Percentiles rank a stretch among this genome's conserved stretches.
These are phyloP conservation scores for Sporothrix euskadiensis DNA, from an alignment of 2,329 filamentous ascomycete species.

Conservation along the genomic window DNA sequence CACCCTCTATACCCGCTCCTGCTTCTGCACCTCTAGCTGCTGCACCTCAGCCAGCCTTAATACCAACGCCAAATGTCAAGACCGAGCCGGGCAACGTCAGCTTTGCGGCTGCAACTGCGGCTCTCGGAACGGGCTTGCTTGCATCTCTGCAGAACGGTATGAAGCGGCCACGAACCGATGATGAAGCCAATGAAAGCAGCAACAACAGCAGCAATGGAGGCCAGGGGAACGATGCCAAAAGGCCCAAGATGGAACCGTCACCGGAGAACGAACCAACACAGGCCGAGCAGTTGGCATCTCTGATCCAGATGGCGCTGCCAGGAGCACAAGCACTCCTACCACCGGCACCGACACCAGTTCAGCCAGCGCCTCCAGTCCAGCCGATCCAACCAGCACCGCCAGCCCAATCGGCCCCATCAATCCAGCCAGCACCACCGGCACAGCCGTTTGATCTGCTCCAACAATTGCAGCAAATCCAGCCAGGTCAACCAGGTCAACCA, in stretches of 20 bases:
- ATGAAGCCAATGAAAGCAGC: not conserved
- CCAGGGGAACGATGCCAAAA: conserved; percentile 32
- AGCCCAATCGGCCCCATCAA: not conserved
- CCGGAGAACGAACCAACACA: not conserved
- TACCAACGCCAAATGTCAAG: conserved; percentile 14
- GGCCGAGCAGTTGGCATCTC: not conserved
- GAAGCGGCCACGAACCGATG: conserved; percentile 33
- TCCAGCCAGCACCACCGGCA: not conserved
- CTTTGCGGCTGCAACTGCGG: not conserved
- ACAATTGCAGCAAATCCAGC: too few species aligned
- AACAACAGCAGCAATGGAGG: not conserved
- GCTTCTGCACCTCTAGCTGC: not conserved
- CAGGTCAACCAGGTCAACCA: too few species aligned
- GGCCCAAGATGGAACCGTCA: conserved; percentile 34
- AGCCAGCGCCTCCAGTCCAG: not conserved
- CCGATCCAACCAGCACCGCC: not conserved
- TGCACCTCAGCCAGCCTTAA: not conserved
- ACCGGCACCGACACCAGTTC: not conserved
- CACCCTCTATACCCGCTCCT: not conserved
- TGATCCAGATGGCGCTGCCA: not conserved
- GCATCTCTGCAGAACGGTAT: conserved; percentile 29
- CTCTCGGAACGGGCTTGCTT: conserved; percentile 22
- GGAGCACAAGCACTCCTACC: not conserved
- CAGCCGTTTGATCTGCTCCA: too few species aligned
- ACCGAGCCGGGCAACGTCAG: conserved; percentile 8